Percentiles rank a stretch among this genome's conserved stretches.
Conservation (phyloP, 768 basidiomycete species). For the Collybia mongolica region DNA sequence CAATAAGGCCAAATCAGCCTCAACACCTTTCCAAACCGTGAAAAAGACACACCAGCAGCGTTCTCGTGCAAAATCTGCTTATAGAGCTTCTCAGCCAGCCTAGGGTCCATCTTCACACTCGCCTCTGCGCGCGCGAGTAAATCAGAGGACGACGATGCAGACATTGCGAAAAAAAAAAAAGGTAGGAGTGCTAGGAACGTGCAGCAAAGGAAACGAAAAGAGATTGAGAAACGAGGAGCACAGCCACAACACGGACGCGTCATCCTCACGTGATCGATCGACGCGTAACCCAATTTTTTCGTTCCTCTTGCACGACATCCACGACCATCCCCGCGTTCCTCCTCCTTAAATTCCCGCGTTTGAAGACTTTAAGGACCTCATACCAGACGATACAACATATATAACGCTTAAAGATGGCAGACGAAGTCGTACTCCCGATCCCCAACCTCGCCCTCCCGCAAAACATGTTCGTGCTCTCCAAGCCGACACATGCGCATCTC, state of each 20-base stretch:
- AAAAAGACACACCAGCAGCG: slow-evolving; percentile 25
- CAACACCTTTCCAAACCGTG: background rate
- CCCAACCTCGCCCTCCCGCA: slow-evolving; percentile 86
- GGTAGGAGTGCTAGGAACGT: background rate
- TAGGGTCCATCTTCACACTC: slow-evolving; percentile 42
- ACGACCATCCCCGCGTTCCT: too few species aligned
- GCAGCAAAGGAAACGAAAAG: slow-evolving; percentile 9
- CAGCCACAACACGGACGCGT: slow-evolving; percentile 32
- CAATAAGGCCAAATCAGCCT: slow-evolving; percentile 9
- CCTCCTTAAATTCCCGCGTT: too few species aligned
- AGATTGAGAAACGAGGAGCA: too few species aligned
- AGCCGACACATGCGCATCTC: slow-evolving; percentile 54
- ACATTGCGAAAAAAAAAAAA: slow-evolving; percentile 15
- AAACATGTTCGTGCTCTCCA: slow-evolving; percentile 72
- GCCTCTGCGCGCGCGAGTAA: slow-evolving; percentile 59
- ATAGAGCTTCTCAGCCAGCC: slow-evolving; percentile 73
- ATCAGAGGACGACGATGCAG: slow-evolving; percentile 32
- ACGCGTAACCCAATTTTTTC: background rate
- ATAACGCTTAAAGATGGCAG: too few species aligned
- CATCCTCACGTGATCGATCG: background rate
- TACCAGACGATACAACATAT: too few species aligned
- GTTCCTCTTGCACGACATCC: slow-evolving; percentile 12
- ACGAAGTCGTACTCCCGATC: slow-evolving; percentile 81
- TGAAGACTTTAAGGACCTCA: too few species aligned
- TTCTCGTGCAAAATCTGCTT: slow-evolving; percentile 56